These are phyloP conservation scores for Fusarium heterosporum DNA, from an alignment of 2,329 filamentous ascomycete genomes.

Conservation along the genomic window DNA sequence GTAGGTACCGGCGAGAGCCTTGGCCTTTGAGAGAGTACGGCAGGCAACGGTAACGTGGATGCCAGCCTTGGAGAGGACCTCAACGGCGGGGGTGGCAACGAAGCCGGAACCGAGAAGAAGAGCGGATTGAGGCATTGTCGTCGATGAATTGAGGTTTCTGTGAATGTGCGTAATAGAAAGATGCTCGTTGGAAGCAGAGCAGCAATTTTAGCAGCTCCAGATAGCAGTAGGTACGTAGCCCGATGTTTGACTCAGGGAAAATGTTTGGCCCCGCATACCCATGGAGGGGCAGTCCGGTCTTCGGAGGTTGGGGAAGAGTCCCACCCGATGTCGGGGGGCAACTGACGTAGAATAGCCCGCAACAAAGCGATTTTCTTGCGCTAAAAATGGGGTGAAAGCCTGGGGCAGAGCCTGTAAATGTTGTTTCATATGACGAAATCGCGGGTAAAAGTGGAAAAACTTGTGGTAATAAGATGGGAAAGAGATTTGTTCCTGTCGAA, in stretches of 20 bases:
- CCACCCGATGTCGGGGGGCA: conserved; percentile 29
- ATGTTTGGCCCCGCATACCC: conserved; percentile 17
- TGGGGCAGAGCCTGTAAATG: conserved; percentile 19
- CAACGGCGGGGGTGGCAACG: conserved; percentile 73
- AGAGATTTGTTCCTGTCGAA: neutral
- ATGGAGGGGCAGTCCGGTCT: conserved; percentile 24
- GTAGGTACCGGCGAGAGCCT: conserved; percentile 79
- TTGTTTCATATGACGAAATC: conserved; percentile 14
- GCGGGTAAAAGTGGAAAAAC: conserved; percentile 23
- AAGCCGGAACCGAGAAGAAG: conserved; percentile 60
- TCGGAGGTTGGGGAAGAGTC: conserved; percentile 11
- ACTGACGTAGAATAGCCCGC: conserved; percentile 5
- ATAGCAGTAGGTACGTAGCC: neutral
- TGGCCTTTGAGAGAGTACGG: conserved; percentile 80
- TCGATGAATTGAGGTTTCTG: conserved; percentile 5
- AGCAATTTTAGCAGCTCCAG: conserved; percentile 19
- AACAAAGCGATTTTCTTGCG: conserved; percentile 15
- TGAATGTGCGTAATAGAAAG: conserved; percentile 12
- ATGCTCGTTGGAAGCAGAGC: conserved; percentile 17
- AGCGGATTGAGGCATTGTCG: conserved; percentile 48
- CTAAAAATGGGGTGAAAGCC: neutral
- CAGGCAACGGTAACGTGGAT: conserved; percentile 79
- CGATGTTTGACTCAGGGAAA: neutral
- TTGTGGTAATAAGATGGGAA: conserved; percentile 1
- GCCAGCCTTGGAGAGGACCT: conserved; percentile 70